A percentile compares a stretch with the other conserved stretches of the same genome.
Conservation (phyloP, 768 basidiomycete species). For the Lanmaoa rubissima region DNA sequence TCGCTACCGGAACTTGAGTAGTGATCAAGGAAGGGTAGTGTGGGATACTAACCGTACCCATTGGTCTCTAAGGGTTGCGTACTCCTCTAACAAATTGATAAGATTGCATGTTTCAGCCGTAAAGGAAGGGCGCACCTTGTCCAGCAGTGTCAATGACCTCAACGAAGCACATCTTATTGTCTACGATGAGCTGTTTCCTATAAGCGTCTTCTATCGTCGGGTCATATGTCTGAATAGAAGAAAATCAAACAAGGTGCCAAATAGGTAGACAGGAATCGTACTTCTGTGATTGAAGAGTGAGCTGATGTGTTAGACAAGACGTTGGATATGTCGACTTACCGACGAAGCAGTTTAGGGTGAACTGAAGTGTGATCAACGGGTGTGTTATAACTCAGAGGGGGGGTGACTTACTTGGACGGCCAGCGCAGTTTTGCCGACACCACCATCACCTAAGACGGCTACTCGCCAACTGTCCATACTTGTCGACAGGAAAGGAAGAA, state of each 20-base stretch:
- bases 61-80: constrained; percentile 93
- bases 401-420: constrained; percentile 77
- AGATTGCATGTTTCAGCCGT: constrained; percentile 13
- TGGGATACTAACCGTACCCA: constrained; percentile 82
- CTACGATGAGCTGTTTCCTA: constrained; percentile 91
- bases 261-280: constrained; percentile 29
- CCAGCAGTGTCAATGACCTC: constrained; percentile 98
- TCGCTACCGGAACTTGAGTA: constrained; percentile 54
- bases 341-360: constrained; percentile 94
- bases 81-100: constrained; percentile 70
- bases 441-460: constrained; percentile 94
- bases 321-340: constrained; percentile 50
- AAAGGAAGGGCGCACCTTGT: constrained; percentile 63
- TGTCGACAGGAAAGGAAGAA: constrained; percentile 14
- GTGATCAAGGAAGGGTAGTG: constrained; percentile 3
- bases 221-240: constrained; percentile 76
- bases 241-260: constrained; percentile 6
- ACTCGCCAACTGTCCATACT: constrained; percentile 95
- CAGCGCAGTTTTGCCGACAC: constrained; percentile 95
- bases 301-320: constrained; percentile 10
- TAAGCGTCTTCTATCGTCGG: constrained; percentile 99
- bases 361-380: constrained; percentile 49
- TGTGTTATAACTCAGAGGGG: neutral
- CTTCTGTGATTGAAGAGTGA: constrained; percentile 46
- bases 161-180: constrained; percentile 92